phyloP scores from a whole-genome alignment of 352 stramenopile genomes.

The Pythium scleroteichum region DNA sequence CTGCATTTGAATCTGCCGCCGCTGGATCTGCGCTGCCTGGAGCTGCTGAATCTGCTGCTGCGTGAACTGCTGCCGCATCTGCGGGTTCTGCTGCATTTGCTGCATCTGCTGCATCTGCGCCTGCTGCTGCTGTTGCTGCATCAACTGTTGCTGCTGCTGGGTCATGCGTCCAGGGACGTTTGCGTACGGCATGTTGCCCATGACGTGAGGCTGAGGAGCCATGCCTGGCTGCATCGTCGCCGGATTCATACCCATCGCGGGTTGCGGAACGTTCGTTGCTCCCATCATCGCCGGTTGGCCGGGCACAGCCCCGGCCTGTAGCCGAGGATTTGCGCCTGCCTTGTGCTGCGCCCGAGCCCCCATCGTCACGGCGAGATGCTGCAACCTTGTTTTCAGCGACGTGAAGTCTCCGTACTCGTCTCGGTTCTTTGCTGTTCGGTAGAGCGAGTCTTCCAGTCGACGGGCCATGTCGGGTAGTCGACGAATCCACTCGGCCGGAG shows the following conservation, averaged over 20 bases:
- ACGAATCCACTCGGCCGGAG: slow-evolving; percentile 96
- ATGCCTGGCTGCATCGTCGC: slow-evolving; percentile 37
- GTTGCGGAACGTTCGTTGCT: slow-evolving; percentile 26
- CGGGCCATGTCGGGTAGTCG: slow-evolving; percentile 98
- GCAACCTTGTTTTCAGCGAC: slow-evolving; percentile 96
- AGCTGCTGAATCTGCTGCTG: slow-evolving; percentile 83
- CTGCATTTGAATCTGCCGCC: slow-evolving; percentile 54
- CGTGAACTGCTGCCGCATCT: slow-evolving; percentile 80
- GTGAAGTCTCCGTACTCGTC: slow-evolving; percentile 96
- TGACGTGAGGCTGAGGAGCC: slow-evolving; percentile 57
- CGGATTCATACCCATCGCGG: slow-evolving; percentile 40
- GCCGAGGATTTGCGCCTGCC: slow-evolving; percentile 48
- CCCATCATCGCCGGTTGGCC: slow-evolving; percentile 52
- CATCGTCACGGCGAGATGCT: slow-evolving; percentile 94
- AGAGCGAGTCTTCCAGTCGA: slow-evolving; percentile 97
- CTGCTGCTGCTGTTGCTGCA: slow-evolving; percentile 79
- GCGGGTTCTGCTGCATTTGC: slow-evolving; percentile 85
- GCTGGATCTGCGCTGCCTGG: slow-evolving; percentile 38
- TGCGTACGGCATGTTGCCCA: slow-evolving; percentile 71
- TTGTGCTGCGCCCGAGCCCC: slow-evolving; percentile 83
- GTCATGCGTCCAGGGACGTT: slow-evolving; percentile 70
- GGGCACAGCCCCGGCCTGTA: slow-evolving; percentile 25
- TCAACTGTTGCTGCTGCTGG: slow-evolving; percentile 78
- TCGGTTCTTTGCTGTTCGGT: slow-evolving; percentile 90
- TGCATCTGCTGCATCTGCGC: slow-evolving; percentile 80